phyloP scores from a whole-genome alignment of 768 basidiomycete genomes.

The Leccinum uliginosum region DNA sequence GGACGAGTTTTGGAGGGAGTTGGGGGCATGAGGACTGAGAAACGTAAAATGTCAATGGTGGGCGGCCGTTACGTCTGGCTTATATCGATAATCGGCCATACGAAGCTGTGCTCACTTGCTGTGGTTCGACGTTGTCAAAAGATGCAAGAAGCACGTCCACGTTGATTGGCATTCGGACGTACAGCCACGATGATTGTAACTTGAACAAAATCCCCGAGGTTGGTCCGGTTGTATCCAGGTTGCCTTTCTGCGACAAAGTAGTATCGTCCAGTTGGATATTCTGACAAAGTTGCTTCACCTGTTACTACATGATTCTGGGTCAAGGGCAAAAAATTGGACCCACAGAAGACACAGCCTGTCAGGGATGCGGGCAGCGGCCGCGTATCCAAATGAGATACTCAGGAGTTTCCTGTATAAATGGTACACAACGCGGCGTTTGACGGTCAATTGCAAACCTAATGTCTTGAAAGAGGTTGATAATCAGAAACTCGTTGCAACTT shows the following conservation, averaged over 20 bases:
- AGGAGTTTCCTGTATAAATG: neutral
- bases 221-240: neutral
- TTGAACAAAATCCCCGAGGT: neutral
- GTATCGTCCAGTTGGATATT: neutral
- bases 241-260: neutral
- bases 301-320: neutral
- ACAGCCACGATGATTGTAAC: neutral
- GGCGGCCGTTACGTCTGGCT: neutral
- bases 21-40: neutral
- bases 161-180: neutral
- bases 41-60: neutral
- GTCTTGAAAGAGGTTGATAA: too few relatives aligned
- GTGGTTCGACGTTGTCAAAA: neutral
- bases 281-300: neutral
- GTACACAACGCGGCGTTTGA: neutral
- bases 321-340: neutral
- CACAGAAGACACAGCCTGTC: neutral
- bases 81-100: conserved; percentile 13
- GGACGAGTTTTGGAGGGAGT: neutral
- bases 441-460: neutral
- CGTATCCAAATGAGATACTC: neutral
- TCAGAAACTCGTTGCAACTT: too few relatives aligned
- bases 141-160: neutral
- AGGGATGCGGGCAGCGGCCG: neutral
- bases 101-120: conserved; percentile 5